Evolutionary conservation across 352 stramenopile genomes (phyloP), one percentile per base, ranked within the genome.

Genomic region (Globisporangium spinosum): DNA sequence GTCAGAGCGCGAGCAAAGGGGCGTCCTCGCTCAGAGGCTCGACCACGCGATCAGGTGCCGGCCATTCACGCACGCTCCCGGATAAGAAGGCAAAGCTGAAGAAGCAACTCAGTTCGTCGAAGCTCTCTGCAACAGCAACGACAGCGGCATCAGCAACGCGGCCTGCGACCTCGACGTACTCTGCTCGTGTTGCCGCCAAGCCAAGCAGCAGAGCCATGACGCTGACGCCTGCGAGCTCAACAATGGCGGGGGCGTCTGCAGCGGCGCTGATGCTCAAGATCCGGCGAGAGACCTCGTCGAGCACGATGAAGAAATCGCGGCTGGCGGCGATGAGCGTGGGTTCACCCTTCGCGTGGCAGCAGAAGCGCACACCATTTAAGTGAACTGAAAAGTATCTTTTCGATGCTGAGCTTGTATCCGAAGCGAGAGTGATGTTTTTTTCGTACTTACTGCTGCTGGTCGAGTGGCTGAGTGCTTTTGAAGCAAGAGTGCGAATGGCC

Each of bases 231-330:
- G 9, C 27, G 27, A 32, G 27, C 2, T 32, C 45, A 2, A 20
- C 65, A 3, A 56, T 58, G n/a, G 9, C 35, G 4, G 17, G 65
- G 5, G 58, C 62, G 1, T 29, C 65, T 2, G 58, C 68, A 1
- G 25, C 69, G 5, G 73, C 55, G 12, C 68, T 70, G 10, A 60
- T 76, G 32, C 69, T 86, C 43, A 86, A 88, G 58, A 72, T 84
- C 38, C 70, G 81, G 23, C 74, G 76, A 5, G 79, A 89, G 70
- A 88, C 77, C 2, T 73, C 81, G 22, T 88, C 79, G 17, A 88
- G 77, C 35, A 65, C 73, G 22, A 65, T 88, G 20, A 88, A 87
- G 73, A 87, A 88, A 65, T 72, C 76, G 63, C 61, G 77, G 4
- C 38, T 74, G 27, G 38, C 55, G n/a, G 32, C 59, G 45, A 61